Evolutionary conservation across 805 yeast genomes (phyloP).

Genomic region (Myxozyma neotropica): DNA sequence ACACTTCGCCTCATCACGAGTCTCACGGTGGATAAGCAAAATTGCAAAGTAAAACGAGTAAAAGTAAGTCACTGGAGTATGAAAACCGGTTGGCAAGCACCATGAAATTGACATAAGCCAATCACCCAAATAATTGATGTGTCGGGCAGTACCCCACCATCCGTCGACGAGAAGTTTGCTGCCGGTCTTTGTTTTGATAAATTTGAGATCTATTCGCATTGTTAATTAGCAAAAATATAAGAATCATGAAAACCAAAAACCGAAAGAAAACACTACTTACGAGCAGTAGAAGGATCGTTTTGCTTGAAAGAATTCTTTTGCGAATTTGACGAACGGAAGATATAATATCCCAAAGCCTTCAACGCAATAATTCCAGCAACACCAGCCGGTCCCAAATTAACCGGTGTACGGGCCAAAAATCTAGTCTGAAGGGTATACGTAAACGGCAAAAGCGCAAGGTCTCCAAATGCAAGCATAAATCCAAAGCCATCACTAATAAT

Average conservation of each 20-base stretch:
- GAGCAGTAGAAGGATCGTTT: conserved; percentile 64
- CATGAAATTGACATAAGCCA: conserved; percentile 89
- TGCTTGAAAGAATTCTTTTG: conserved; percentile 83
- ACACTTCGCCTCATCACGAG: conserved; percentile 90
- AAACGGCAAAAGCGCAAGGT: conserved; percentile 89
- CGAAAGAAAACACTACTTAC: conserved; percentile 39
- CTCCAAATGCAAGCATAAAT: conserved; percentile 94
- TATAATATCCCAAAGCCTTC: conserved; percentile 68
- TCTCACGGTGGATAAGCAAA: conserved; percentile 83
- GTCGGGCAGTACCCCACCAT: conserved; percentile 95
- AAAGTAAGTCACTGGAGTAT: conserved; percentile 82
- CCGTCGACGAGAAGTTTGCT: conserved; percentile 83
- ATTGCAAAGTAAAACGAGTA: conserved; percentile 81
- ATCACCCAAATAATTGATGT: conserved; percentile 93
- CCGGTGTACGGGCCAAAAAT: conserved; percentile 66
- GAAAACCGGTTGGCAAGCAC: conserved; percentile 87
- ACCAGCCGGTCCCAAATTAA: conserved; percentile 53
- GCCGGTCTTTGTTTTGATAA: conserved; percentile 65
- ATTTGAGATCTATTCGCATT: conserved; percentile 51
- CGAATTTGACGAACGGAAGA: conserved; percentile 80
- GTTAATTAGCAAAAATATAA: background rate
- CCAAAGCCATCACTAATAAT: conserved; percentile 97
- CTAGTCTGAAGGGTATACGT: conserved; percentile 85
- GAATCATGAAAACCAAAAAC: background rate
- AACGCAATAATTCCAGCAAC: conserved; percentile 49